A percentile compares a stretch with the other conserved stretches of the same genome.
These are phyloP conservation scores for Amniculicola lignicola DNA, from an alignment of 495 filamentous ascomycete genomes.

Conservation along the genomic window DNA sequence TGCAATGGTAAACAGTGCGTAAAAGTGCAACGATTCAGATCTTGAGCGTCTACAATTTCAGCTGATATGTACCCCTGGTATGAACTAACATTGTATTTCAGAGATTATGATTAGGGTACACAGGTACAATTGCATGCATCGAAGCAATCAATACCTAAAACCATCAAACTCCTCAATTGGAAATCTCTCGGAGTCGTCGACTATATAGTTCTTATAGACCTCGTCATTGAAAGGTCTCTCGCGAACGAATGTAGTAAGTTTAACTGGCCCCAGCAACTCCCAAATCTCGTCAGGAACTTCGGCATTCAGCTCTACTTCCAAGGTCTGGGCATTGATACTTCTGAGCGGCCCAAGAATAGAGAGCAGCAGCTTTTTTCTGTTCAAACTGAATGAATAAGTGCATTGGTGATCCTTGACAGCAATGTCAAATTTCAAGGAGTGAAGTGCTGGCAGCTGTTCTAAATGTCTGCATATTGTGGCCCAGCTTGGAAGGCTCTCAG, in stretches of 20 bases:
- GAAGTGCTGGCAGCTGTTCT: background rate
- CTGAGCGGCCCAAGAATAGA: conserved; percentile 12
- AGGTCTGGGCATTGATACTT: background rate
- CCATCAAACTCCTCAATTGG: no score
- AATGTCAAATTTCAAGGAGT: conserved; percentile 8
- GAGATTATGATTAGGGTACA: no score
- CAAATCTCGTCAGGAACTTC: background rate
- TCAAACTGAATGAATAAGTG: background rate
- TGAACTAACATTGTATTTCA: no score
- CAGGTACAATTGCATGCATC: no score
- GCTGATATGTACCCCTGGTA: no score
- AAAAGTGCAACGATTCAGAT: no score
- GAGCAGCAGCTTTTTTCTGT: background rate
- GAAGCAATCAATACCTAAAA: no score
- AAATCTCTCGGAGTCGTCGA: no score
- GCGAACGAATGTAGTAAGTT: background rate
- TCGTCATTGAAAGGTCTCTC: background rate
- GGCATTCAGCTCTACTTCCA: conserved; percentile 13
- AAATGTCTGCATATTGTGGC: background rate
- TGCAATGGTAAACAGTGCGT: no score
- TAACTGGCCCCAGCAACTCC: background rate
- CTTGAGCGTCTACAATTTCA: no score
- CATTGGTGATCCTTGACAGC: background rate
- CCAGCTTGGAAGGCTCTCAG: conserved; percentile 3
- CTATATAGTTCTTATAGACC: no score